Evolutionary conservation across 495 filamentous ascomycete species (phyloP).

Genomic region (Cercophora newfieldiana): DNA sequence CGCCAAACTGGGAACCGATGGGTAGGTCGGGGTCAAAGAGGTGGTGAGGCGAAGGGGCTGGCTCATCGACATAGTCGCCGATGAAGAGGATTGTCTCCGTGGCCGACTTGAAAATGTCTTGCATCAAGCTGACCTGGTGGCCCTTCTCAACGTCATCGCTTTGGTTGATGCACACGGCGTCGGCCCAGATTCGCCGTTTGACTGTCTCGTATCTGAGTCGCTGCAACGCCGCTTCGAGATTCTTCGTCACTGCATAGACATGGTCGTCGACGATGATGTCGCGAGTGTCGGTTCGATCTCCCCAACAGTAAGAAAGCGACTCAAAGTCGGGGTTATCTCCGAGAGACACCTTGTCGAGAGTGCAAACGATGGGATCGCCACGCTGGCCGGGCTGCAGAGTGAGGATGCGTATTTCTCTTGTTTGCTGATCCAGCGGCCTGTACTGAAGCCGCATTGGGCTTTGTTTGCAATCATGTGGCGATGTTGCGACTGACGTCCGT

Average conservation of each 20-base stretch:
- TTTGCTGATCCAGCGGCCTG: not conserved
- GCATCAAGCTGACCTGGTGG: not conserved
- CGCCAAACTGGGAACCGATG: not conserved
- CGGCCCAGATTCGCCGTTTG: not conserved
- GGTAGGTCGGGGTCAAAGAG: not conserved
- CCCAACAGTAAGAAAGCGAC: not conserved
- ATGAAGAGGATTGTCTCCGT: not conserved
- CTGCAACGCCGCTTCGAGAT: not conserved
- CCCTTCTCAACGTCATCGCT: not conserved
- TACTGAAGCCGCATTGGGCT: not conserved
- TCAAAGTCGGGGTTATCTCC: not conserved
- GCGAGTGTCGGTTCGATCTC: not conserved
- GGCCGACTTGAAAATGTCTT: not conserved
- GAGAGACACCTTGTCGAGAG: not conserved
- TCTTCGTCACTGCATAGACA: not conserved
- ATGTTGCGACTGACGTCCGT: not conserved
- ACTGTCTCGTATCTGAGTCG: not conserved
- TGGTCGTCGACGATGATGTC: not conserved
- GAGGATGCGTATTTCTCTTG: not conserved
- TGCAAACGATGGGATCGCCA: not conserved
- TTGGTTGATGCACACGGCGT: slow-evolving; percentile 5
- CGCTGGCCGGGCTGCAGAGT: not conserved
- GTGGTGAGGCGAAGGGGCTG: not conserved
- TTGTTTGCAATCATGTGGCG: not conserved
- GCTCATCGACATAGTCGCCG: not conserved